Percentiles rank a stretch among this genome's conserved stretches.
Conservation (phyloP, 805 yeast genomes). For the Starmerella vaccinii region DNA sequence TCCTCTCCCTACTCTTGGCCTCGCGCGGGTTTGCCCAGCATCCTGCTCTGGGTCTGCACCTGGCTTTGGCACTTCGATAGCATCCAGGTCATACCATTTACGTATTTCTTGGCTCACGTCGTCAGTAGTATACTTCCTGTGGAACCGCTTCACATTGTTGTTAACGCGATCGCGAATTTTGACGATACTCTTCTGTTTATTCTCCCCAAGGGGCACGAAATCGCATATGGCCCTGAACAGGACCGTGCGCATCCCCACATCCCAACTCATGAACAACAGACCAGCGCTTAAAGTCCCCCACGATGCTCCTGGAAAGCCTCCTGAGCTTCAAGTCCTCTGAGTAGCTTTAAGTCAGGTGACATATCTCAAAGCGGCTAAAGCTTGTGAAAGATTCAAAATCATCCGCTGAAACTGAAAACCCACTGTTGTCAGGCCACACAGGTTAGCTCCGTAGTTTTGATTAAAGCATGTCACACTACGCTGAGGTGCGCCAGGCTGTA, state of each 20-base stretch:
- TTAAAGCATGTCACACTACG: slow-evolving; percentile 15
- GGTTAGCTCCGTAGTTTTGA: background rate
- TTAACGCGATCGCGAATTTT: slow-evolving; percentile 12
- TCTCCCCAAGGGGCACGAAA: slow-evolving; percentile 7
- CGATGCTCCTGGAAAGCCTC: no score
- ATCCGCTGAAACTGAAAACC: no score
- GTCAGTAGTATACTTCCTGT: slow-evolving; percentile 10
- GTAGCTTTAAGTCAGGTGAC: no score
- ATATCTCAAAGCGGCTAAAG: no score
- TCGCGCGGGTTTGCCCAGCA: background rate
- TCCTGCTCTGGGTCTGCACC: background rate
- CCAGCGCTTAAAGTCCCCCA: no score
- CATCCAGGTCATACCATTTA: slow-evolving; percentile 8
- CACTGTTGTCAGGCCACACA: no score
- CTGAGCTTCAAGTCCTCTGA: no score
- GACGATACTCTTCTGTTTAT: background rate
- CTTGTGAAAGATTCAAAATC: no score
- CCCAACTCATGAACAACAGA: slow-evolving; percentile 12
- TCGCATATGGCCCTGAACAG: slow-evolving; percentile 14
- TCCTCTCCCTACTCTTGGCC: background rate
- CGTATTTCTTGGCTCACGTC: slow-evolving; percentile 11
- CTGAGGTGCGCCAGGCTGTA: slow-evolving; percentile 72
- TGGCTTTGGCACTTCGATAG: background rate
- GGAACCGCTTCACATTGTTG: slow-evolving; percentile 12
- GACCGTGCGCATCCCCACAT: slow-evolving; percentile 1